A percentile compares a stretch with the other conserved stretches of the same genome.
phyloP scores from a whole-genome alignment of 805 yeast species.

The Wickerhamomyces bisporus region DNA sequence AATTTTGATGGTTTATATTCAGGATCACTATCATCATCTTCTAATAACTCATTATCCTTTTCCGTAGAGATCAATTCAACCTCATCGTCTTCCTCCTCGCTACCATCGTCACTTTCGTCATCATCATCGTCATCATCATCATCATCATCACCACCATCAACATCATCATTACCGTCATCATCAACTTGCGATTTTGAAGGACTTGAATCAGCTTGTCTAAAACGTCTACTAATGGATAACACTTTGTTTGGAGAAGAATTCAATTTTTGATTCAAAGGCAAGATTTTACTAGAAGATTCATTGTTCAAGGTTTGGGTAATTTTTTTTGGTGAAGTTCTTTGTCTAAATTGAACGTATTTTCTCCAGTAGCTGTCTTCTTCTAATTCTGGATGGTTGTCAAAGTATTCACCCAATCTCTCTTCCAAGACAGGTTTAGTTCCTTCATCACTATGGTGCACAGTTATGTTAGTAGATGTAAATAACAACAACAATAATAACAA shows the following conservation, averaged over 20 bases:
- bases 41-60: constrained; percentile 11
- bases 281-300: constrained; percentile 7
- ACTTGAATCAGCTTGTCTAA: constrained; percentile 17
- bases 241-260: constrained; percentile 19
- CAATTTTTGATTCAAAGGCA: constrained; percentile 8
- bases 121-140: constrained; percentile 13
- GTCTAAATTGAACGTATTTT: constrained; percentile 23
- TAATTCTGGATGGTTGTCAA: constrained; percentile 28
- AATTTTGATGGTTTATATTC: constrained; percentile 9
- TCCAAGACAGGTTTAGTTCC: constrained; percentile 28
- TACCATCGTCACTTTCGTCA: constrained; percentile 4
- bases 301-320: constrained; percentile 7
- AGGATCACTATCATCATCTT: constrained; percentile 18
- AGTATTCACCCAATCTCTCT: constrained; percentile 23
- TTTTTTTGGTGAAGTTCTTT: constrained; percentile 25
- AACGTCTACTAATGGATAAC: constrained; percentile 15
- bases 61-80: constrained; percentile 3
- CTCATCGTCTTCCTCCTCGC: constrained; percentile 10
- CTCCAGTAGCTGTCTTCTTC: constrained; percentile 17
- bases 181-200: constrained; percentile 17
- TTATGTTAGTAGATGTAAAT: constrained; percentile 6
- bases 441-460: constrained; percentile 15
- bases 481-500: constrained; percentile 1
- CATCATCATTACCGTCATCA: constrained; percentile 7
- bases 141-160: constrained; percentile 6